Evolutionary conservation across 1,284 basidiomycete species (phyloP).

Genomic region (Exobasidium cylindrosporum): DNA sequence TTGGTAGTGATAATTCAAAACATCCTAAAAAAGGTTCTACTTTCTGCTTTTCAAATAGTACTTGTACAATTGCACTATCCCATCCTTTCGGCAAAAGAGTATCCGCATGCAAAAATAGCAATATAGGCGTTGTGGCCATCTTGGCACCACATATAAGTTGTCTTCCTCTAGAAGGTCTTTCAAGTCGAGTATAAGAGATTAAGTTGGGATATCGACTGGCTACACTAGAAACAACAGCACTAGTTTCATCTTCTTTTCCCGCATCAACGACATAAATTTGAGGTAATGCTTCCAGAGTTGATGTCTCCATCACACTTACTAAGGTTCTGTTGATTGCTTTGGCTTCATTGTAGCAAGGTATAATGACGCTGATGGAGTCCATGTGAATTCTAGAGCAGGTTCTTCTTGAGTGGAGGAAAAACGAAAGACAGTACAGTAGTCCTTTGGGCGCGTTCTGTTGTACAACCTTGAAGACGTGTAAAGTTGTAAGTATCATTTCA

Average conservation of each 20-base stretch:
- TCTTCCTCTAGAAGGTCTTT: slow-evolving; percentile 2
- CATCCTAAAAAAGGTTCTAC: not conserved
- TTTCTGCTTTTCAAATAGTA: not conserved
- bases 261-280: not conserved
- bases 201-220: not conserved
- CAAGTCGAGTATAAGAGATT: not conserved
- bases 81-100: not conserved
- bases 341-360: slow-evolving; percentile 7
- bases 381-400: too few species aligned
- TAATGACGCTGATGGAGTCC: slow-evolving; percentile 9
- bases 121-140: not conserved
- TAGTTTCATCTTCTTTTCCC: not conserved
- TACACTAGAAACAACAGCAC: not conserved
- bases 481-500: too few species aligned
- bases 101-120: slow-evolving; percentile 3
- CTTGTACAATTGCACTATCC: not conserved
- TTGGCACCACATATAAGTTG: slow-evolving; percentile 1
- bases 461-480: too few species aligned
- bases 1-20: not conserved
- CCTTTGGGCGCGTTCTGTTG: too few species aligned
- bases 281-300: not conserved
- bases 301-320: not conserved
- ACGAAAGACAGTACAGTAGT: too few species aligned
- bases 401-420: too few species aligned
- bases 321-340: not conserved